Evolutionary conservation across 2,329 filamentous ascomycete genomes (phyloP), one percentile per base, ranked within the genome.

Genomic region (Sarocladium oryzae): DNA sequence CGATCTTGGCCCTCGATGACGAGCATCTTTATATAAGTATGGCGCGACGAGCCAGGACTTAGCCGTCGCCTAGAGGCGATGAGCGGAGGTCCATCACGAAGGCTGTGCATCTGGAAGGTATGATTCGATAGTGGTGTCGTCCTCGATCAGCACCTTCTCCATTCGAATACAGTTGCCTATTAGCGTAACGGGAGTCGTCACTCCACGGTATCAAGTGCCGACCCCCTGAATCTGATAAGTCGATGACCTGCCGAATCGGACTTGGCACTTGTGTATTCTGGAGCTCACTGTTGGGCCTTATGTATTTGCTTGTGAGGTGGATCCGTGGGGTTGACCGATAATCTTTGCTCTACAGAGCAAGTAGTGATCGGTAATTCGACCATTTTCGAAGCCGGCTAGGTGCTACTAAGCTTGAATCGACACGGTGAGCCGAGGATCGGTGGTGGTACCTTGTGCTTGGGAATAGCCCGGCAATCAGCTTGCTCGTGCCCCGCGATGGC

Each of bases 221-320:
- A 48, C n/a, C 43, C 28, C 28, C 10, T 33, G 36, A 32, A 20
- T 28, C 16, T 20, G 16, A 11, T 20, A 33, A 48, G 43, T 33
- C 43, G 16, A n/a, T 6, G 43, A 48, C 43, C 43, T 48, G 43
- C 43, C 43, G 43, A 26, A 48, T 48, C 26, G 43, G 43, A 4
- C 43, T 48, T 48, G 43, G 43, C 43, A 33, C 16, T 28, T 21
- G 5, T 45, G 40, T n/a, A 45, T 36, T 36, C 16, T 9, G 33
- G 33, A 36, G 33, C 15, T 36, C 28, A 32, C 28, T 13, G 8
- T 13, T 32, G 8, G 13, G 7, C 28, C 7, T 32, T 32, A 32
- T 32, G 28, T 13, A 8, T 13, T 32, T 7, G 28, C 8, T 32
- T 13, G 7, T 8, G 28, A 13, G 7, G 8, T 32, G 28, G 28